Evolutionary conservation across 108 stramenopile genomes (phyloP).

Genomic region (Discostella stelligeroides): DNA sequence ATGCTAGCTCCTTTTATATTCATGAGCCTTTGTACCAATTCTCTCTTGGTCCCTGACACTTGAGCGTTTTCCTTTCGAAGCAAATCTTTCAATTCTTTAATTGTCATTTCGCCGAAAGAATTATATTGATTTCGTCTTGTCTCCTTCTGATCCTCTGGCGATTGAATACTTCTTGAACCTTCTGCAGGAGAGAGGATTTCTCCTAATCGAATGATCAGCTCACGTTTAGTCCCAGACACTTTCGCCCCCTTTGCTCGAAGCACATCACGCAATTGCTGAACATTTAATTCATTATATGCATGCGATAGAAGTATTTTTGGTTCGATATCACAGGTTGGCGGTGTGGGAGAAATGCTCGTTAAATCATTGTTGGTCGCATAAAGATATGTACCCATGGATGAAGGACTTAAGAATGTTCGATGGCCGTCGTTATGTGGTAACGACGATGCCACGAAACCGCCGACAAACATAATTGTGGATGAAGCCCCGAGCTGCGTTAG

Average conservation of each 20-base stretch:
- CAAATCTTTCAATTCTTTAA: constrained; percentile 23
- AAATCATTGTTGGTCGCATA: not conserved
- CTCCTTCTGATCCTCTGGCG: not conserved
- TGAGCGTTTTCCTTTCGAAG: constrained; percentile 7
- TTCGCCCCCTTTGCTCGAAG: not conserved
- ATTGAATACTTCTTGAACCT: not conserved
- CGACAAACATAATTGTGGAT: not conserved
- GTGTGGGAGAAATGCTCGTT: not conserved
- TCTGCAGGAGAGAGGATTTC: not conserved
- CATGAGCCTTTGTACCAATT: constrained; percentile 11
- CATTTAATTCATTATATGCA: constrained; percentile 2
- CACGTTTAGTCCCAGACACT: constrained; percentile 4
- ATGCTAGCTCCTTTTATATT: constrained; percentile 6
- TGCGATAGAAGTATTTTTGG: constrained; percentile 3
- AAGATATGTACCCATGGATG: not conserved
- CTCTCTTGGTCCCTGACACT: constrained; percentile 17
- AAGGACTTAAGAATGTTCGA: not conserved
- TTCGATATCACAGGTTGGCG: constrained; percentile 7
- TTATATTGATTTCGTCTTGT: not conserved
- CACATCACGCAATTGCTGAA: constrained; percentile 9
- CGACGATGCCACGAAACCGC: not conserved
- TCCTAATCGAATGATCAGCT: constrained; percentile 11
- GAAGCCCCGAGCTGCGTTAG: not conserved
- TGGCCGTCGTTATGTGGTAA: not conserved
- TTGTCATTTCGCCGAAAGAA: constrained; percentile 1